These are phyloP conservation scores for Tolypocladium pustulatum DNA, from an alignment of 2,329 filamentous ascomycete genomes.

Conservation along the genomic window DNA sequence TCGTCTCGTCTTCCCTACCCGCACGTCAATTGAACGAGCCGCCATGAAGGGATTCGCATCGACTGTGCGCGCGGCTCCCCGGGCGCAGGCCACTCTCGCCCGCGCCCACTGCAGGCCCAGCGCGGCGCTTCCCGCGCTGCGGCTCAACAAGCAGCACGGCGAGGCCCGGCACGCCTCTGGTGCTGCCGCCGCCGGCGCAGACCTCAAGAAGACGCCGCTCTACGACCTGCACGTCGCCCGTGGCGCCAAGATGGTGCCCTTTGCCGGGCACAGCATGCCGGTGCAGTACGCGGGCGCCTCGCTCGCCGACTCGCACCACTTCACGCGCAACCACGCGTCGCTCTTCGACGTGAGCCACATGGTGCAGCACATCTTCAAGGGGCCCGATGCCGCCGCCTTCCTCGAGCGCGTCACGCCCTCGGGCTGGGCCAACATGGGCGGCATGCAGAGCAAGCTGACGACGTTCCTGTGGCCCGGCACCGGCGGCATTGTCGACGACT, in stretches of 20 bases:
- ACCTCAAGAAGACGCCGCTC: slow-evolving; percentile 56
- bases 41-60: slow-evolving; percentile 6
- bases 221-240: slow-evolving; percentile 68
- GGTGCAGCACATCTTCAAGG: slow-evolving; percentile 81
- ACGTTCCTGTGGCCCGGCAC: slow-evolving; percentile 67
- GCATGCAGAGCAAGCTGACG: slow-evolving; percentile 72
- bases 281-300: slow-evolving; percentile 73
- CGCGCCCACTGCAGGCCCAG: slow-evolving; percentile 1
- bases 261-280: slow-evolving; percentile 87
- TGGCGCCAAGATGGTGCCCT: slow-evolving; percentile 93
- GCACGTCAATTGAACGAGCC: background rate
- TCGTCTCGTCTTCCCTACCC: slow-evolving; percentile 1
- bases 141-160: slow-evolving; percentile 5
- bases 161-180: slow-evolving; percentile 14
- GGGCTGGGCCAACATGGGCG: slow-evolving; percentile 50
- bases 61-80: slow-evolving; percentile 19
- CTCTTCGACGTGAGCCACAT: slow-evolving; percentile 97
- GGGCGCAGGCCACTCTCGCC: slow-evolving; percentile 7
- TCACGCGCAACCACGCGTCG: slow-evolving; percentile 79
- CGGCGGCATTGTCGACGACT: slow-evolving; percentile 92
- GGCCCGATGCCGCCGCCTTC: slow-evolving; percentile 69
- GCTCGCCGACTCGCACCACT: slow-evolving; percentile 77
- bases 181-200: slow-evolving; percentile 12
- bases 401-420: slow-evolving; percentile 78
- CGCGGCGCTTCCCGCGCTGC: slow-evolving; percentile 1